Percentiles rank a stretch among this genome's conserved stretches.
Evolutionary conservation across 176 grass and related monocot genomes (phyloP).

Genomic region (Phyllostachys edulis): DNA sequence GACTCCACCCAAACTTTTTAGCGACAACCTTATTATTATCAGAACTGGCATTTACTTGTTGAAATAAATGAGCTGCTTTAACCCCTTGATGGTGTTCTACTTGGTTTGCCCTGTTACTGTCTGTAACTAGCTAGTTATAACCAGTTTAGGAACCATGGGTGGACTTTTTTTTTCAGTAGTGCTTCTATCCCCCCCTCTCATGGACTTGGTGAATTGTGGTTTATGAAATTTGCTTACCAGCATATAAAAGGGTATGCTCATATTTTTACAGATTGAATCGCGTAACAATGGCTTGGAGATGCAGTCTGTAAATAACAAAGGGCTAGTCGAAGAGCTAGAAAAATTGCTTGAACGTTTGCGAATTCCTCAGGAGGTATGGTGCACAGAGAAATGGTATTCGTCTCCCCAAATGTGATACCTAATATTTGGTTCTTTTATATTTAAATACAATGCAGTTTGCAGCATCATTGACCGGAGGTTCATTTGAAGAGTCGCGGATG

Average conservation of each 20-base stretch:
- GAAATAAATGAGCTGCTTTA: constrained; percentile 26
- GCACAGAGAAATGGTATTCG: constrained; percentile 27
- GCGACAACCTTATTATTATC: background rate
- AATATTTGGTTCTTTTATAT: constrained; percentile 37
- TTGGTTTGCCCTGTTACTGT: constrained; percentile 3
- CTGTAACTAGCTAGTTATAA: constrained; percentile 4
- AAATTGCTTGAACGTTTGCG: constrained; percentile 71
- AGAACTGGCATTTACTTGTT: constrained; percentile 2
- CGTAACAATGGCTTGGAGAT: constrained; percentile 92
- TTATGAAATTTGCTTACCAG: background rate
- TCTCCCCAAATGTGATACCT: constrained; percentile 5
- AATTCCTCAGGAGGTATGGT: constrained; percentile 84
- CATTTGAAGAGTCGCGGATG: constrained; percentile 92
- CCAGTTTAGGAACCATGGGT: constrained; percentile 4
- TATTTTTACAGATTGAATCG: constrained; percentile 89
- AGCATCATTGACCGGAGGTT: constrained; percentile 78
- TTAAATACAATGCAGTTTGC: constrained; percentile 55
- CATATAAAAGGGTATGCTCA: constrained; percentile 24
- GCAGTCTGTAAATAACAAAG: constrained; percentile 86
- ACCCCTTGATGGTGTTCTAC: background rate
- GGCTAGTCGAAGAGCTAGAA: constrained; percentile 85
- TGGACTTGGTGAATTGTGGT: background rate
- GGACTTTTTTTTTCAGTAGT: background rate
- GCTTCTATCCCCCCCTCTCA: background rate
- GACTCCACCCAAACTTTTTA: background rate